phyloP scores from a whole-genome alignment of 345 rosid genomes.

The Populus alba region DNA sequence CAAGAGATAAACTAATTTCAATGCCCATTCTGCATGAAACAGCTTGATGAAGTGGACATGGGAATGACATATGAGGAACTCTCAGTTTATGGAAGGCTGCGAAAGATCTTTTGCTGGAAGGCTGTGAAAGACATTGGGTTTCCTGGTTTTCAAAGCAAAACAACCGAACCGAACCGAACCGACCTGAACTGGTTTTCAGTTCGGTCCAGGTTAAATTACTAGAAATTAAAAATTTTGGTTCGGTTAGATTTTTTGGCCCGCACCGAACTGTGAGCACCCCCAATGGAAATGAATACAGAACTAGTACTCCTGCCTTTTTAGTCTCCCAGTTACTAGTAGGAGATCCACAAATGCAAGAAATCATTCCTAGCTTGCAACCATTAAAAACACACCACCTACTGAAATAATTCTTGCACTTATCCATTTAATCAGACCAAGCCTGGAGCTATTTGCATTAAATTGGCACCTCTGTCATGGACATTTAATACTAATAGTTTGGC shows the following conservation, averaged over 20 bases:
- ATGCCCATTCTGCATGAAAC: conserved; percentile 27
- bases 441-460: not conserved
- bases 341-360: not conserved
- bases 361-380: not conserved
- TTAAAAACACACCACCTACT: not conserved
- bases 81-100: conserved; percentile 74
- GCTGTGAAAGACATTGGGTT: too few relatives aligned
- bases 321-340: not conserved
- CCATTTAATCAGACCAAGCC: not conserved
- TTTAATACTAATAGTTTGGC: not conserved
- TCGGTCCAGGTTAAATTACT: too few relatives aligned
- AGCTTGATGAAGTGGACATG: conserved; percentile 89
- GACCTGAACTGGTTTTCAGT: too few relatives aligned
- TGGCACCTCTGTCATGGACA: not conserved
- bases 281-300: not conserved
- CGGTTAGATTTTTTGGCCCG: too few relatives aligned
- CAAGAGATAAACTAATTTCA: not conserved
- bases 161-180: too few relatives aligned
- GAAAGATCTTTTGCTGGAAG: conserved; percentile 65
- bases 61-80: conserved; percentile 95
- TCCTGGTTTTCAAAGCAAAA: too few relatives aligned
- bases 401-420: not conserved
- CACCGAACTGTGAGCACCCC: not conserved
- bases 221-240: too few relatives aligned
- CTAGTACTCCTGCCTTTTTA: not conserved